Conservation (phyloP, 164 flowering plant species). For the Taxillus chinensis region DNA sequence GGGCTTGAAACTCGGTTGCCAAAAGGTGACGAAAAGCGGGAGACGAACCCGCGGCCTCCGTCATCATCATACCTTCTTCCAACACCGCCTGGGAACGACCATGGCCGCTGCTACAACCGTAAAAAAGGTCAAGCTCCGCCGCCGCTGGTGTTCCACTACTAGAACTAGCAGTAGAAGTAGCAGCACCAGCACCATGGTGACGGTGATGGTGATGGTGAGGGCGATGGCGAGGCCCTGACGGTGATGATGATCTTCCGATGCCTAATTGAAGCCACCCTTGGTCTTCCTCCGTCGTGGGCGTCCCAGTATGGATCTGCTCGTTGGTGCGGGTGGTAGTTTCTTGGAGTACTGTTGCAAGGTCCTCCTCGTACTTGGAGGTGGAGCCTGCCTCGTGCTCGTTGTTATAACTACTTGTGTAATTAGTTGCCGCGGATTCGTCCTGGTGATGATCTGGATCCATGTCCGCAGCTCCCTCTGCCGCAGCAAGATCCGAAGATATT, state of each 20-base stretch:
- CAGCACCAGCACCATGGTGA: background rate
- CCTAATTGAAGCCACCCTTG: conserved; percentile 70
- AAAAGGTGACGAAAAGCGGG: no score
- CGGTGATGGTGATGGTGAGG: background rate
- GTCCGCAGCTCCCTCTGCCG: no score
- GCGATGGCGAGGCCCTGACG: background rate
- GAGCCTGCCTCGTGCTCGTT: conserved; percentile 30
- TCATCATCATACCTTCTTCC: background rate
- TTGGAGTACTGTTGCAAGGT: conserved; percentile 4
- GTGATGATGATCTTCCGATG: conserved; percentile 25
- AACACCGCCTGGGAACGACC: no score
- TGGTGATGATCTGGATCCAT: no score
- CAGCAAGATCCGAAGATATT: no score
- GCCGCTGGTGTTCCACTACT: conserved; percentile 9
- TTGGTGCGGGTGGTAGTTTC: no score
- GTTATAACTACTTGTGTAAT: background rate
- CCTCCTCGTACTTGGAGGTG: conserved; percentile 21
- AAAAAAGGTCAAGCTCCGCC: conserved; percentile 53
- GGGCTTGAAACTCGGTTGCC: conserved; percentile 13
- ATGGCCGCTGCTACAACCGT: conserved; percentile 7
- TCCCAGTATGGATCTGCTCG: no score
- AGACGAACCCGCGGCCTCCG: conserved; percentile 7
- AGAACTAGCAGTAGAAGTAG: no score
- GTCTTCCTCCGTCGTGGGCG: background rate
- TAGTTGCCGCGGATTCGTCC: no score